phyloP scores from a whole-genome alignment of 2,329 filamentous ascomycete species.

The Ophiostoma perfectum region DNA sequence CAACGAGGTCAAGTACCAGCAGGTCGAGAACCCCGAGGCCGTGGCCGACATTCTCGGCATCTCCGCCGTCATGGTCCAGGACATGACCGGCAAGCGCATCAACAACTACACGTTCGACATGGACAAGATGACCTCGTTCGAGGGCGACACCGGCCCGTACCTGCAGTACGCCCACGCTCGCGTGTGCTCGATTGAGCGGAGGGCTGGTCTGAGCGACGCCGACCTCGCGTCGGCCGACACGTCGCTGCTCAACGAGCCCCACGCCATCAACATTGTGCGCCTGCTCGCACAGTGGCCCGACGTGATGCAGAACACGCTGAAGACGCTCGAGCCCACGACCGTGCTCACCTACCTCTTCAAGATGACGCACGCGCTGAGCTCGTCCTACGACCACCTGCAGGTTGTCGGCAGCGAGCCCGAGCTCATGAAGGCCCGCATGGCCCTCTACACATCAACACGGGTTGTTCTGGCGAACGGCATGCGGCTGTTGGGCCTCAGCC shows the following conservation, averaged over 20 bases:
- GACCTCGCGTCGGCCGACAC: conserved; percentile 61
- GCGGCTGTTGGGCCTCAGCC: conserved; percentile 70
- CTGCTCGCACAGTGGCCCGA: conserved; percentile 81
- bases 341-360: conserved; percentile 66
- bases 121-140: conserved; percentile 75
- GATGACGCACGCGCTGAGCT: conserved; percentile 75
- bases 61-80: conserved; percentile 94
- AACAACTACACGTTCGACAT: conserved; percentile 71
- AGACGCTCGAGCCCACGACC: conserved; percentile 65
- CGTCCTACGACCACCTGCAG: conserved; percentile 74
- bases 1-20: conserved; percentile 84
- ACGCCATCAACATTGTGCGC: conserved; percentile 68
- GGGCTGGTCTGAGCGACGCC: conserved; percentile 47
- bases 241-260: conserved; percentile 62
- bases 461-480: conserved; percentile 78
- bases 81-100: conserved; percentile 85
- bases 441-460: conserved; percentile 69
- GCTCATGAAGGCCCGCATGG: conserved; percentile 66
- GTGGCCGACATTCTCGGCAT: conserved; percentile 88
- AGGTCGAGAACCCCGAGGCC: conserved; percentile 75
- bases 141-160: conserved; percentile 80
- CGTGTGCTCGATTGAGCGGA: conserved; percentile 59
- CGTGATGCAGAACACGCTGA: conserved; percentile 74
- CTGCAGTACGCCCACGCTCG: conserved; percentile 78
- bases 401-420: conserved; percentile 74